phyloP scores from a whole-genome alignment of 352 stramenopile genomes.

The Plasmopara muralis region DNA sequence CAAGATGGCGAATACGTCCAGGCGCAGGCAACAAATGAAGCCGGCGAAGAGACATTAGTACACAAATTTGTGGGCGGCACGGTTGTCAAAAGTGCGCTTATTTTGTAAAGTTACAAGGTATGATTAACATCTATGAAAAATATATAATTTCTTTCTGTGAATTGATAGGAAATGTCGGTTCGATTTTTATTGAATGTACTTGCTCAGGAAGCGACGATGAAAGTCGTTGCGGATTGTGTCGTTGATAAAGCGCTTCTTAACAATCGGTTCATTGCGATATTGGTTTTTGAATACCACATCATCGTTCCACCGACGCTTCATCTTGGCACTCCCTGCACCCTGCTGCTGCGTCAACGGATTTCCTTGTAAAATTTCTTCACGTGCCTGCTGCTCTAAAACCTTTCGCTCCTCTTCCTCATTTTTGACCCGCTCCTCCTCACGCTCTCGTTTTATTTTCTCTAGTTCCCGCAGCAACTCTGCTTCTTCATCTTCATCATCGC shows the following conservation, averaged over 20 bases:
- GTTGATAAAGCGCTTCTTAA: constrained; percentile 99
- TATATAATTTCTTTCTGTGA: too few species aligned
- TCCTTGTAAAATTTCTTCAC: constrained; percentile 90
- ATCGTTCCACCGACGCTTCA: constrained; percentile 98
- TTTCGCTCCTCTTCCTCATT: constrained; percentile 86
- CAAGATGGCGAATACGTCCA: constrained; percentile 85
- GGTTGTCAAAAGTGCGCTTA: constrained; percentile 58
- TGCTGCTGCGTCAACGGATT: constrained; percentile 87
- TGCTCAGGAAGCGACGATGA: constrained; percentile 97
- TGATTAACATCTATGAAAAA: too few species aligned
- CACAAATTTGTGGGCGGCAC: constrained; percentile 69
- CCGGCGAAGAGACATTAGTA: constrained; percentile 39
- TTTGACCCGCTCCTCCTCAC: constrained; percentile 87
- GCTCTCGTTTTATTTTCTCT: constrained; percentile 96
- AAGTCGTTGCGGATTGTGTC: constrained; percentile 99
- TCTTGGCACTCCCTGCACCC: constrained; percentile 38
- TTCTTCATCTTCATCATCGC: constrained; percentile 95
- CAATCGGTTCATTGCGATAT: constrained; percentile 90
- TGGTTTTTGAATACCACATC: constrained; percentile 99
- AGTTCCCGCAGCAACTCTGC: constrained; percentile 95
- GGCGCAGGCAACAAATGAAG: constrained; percentile 30
- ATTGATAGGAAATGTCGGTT: neutral
- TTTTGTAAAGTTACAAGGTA: neutral
- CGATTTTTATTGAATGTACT: constrained; percentile 82
- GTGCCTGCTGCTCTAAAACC: constrained; percentile 67